Conservation (phyloP, 2,329 filamentous ascomycete genomes). For the Colletotrichum tofieldiae region DNA sequence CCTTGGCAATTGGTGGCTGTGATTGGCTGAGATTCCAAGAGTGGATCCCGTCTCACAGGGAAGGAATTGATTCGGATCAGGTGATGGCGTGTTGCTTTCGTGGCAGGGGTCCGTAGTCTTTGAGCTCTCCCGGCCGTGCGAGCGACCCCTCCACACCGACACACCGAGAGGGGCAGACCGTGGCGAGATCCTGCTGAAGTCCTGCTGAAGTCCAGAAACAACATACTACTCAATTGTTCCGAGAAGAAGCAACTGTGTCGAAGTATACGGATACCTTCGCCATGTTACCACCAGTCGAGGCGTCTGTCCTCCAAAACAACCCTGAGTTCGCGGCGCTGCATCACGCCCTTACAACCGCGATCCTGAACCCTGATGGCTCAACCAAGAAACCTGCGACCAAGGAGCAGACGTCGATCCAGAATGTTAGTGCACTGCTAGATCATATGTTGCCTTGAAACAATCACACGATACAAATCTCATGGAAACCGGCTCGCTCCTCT, state of each 20-base stretch:
- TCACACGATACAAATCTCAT: not conserved
- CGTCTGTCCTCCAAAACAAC: conserved; percentile 68
- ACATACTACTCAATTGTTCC: not conserved
- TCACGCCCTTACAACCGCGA: conserved; percentile 65
- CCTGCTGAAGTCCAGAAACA: not conserved
- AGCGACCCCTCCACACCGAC: conserved; percentile 20
- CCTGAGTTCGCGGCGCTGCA: conserved; percentile 74
- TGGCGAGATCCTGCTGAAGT: not conserved
- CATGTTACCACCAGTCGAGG: conserved; percentile 74
- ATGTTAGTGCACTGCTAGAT: conserved; percentile 57
- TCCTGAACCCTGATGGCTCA: conserved; percentile 72
- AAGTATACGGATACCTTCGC: not conserved
- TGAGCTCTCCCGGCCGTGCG: not conserved
- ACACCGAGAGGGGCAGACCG: not conserved
- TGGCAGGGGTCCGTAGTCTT: conserved; percentile 40
- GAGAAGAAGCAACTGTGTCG: not conserved
- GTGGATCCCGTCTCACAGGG: not conserved
- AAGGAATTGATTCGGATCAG: conserved; percentile 48
- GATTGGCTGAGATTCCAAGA: not conserved
- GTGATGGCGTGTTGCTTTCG: conserved; percentile 54
- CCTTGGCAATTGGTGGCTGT: not conserved
- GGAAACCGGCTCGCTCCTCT: too few species aligned
- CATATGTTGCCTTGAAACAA: not conserved
- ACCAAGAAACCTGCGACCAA: conserved; percentile 67
- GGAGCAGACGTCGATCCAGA: conserved; percentile 64